Percentiles rank a stretch among this genome's conserved stretches.
Evolutionary conservation across 2,329 filamentous ascomycete species (phyloP).

Genomic region (Didymella arachidicola): DNA sequence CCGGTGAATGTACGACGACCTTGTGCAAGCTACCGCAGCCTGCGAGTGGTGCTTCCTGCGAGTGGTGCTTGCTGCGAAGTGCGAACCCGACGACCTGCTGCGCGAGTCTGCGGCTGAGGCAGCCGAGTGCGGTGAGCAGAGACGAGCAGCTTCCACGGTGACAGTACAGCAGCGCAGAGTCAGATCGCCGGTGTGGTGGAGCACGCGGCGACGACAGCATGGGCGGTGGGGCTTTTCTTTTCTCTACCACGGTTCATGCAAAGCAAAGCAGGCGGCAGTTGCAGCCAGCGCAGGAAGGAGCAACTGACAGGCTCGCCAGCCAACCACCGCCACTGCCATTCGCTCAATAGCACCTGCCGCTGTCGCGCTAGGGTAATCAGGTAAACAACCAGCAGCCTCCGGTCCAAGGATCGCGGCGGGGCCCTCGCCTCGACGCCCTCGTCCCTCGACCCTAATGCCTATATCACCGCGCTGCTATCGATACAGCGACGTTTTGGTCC

Average conservation of each 20-base stretch:
- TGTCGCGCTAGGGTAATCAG: slow-evolving; percentile 9
- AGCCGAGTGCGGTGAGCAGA: slow-evolving; percentile 8
- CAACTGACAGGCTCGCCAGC: neutral
- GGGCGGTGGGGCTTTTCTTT: neutral
- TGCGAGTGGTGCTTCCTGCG: neutral
- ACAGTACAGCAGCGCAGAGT: neutral
- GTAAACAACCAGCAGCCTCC: slow-evolving; percentile 10
- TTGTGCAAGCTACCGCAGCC: slow-evolving; percentile 13
- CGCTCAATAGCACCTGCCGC: slow-evolving; percentile 8
- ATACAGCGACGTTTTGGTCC: slow-evolving; percentile 15
- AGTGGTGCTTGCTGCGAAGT: neutral
- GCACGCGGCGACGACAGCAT: slow-evolving; percentile 22
- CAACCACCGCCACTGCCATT: neutral
- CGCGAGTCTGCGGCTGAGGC: slow-evolving; percentile 9
- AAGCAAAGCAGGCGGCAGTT: neutral
- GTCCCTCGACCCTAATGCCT: neutral
- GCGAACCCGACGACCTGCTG: slow-evolving; percentile 4
- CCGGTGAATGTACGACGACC: slow-evolving; percentile 23
- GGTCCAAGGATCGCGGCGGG: slow-evolving; percentile 9
- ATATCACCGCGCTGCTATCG: slow-evolving; percentile 28
- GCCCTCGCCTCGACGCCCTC: slow-evolving; percentile 3
- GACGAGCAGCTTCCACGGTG: too few relatives aligned
- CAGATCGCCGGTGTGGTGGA: slow-evolving; percentile 25
- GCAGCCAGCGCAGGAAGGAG: neutral
- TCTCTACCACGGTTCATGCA: neutral